phyloP scores from a whole-genome alignment of 106 monocot species.

The Gastrodia elata region DNA sequence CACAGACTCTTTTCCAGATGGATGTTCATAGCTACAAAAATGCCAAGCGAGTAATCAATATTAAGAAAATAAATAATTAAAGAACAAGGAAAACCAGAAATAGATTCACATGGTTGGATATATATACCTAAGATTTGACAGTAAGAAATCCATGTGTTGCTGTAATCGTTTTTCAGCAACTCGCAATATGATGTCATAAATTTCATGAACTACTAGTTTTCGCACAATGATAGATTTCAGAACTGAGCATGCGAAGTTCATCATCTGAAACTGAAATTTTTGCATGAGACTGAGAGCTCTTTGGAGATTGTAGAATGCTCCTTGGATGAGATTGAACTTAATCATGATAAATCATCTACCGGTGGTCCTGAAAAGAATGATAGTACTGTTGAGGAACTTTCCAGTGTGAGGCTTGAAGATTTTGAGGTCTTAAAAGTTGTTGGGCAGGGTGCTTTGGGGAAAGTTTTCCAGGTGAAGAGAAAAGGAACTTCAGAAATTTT shows the following conservation, averaged over 20 bases:
- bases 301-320: constrained; percentile 44
- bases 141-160: constrained; percentile 82
- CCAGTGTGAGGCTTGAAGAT: constrained; percentile 66
- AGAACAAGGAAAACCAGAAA: not conserved
- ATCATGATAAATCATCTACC: constrained; percentile 3
- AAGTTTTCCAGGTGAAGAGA: constrained; percentile 95
- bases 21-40: constrained; percentile 77
- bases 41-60: not conserved
- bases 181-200: constrained; percentile 64
- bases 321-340: constrained; percentile 17
- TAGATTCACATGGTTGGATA: not conserved
- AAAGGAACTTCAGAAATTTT: constrained; percentile 93
- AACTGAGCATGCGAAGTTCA: constrained; percentile 68
- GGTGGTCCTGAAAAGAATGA: constrained; percentile 15
- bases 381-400: constrained; percentile 19
- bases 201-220: constrained; percentile 68
- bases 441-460: constrained; percentile 98
- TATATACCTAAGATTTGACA: constrained; percentile 74
- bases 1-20: constrained; percentile 89
- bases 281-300: constrained; percentile 57
- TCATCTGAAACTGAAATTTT: constrained; percentile 70
- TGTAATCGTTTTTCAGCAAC: constrained; percentile 59
- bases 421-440: constrained; percentile 90
- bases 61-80: too few species aligned
- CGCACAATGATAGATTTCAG: constrained; percentile 69